phyloP scores from a whole-genome alignment of 495 filamentous ascomycete genomes.

The Penicillium arizonense region DNA sequence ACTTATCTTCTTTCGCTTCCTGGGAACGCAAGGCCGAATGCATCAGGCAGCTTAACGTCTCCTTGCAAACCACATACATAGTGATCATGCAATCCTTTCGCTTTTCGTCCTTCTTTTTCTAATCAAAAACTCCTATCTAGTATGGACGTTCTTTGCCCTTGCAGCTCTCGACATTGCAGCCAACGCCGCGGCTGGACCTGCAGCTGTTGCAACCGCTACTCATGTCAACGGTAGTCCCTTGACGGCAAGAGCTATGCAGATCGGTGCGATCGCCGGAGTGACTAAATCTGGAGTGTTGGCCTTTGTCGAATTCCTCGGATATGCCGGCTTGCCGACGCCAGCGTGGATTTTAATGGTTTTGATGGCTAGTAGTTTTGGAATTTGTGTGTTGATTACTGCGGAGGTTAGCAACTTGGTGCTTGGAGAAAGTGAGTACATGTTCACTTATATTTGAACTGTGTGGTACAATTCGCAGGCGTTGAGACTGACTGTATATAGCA shows the following conservation, averaged over 20 bases:
- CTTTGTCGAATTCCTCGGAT: slow-evolving; percentile 12
- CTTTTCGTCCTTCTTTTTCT: no score
- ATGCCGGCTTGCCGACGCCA: slow-evolving; percentile 10
- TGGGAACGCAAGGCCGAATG: no score
- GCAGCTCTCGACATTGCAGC: slow-evolving; percentile 16
- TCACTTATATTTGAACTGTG: not conserved
- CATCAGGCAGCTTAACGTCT: no score
- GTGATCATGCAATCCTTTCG: no score
- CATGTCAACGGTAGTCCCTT: slow-evolving; percentile 14
- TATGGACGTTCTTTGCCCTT: slow-evolving; percentile 16
- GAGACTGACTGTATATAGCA: slow-evolving; percentile 1
- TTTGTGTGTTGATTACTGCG: slow-evolving; percentile 13
- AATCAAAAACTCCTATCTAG: not conserved
- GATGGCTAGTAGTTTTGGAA: slow-evolving; percentile 15
- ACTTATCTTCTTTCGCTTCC: not conserved
- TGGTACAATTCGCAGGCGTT: not conserved
- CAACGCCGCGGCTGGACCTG: slow-evolving; percentile 16
- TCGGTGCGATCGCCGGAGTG: slow-evolving; percentile 13
- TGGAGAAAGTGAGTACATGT: slow-evolving; percentile 11
- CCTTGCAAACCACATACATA: no score
- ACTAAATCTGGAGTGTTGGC: slow-evolving; percentile 14
- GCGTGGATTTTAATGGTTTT: slow-evolving; percentile 14
- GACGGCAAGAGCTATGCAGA: slow-evolving; percentile 11
- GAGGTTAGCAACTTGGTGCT: slow-evolving; percentile 17
- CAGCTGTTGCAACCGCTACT: slow-evolving; percentile 14